These are phyloP conservation scores for Gonapodya sp. DNA, from an alignment of 192 early-diverging fungal species.

Conservation along the genomic window DNA sequence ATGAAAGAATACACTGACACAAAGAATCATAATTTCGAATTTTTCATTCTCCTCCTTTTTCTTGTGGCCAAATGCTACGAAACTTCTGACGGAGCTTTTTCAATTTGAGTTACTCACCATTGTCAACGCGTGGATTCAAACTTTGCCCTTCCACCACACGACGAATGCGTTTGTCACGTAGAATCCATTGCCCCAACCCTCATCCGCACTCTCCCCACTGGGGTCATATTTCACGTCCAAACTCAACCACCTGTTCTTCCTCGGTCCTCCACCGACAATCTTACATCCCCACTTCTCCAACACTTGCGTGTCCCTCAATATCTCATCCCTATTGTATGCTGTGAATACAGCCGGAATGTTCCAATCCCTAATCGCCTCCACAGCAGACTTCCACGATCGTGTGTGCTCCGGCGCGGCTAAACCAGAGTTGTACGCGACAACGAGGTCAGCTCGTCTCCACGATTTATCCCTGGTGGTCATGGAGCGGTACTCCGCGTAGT, in stretches of 20 bases:
- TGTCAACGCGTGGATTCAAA: too few relatives aligned
- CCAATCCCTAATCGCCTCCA: slow-evolving; percentile 1
- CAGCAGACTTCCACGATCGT: neutral
- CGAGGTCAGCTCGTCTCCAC: neutral
- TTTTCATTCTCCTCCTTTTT: too few relatives aligned
- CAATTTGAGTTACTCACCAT: too few relatives aligned
- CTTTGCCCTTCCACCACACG: slow-evolving; percentile 5
- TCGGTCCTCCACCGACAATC: neutral
- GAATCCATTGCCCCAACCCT: neutral
- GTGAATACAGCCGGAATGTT: neutral
- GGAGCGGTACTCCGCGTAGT: slow-evolving; percentile 5
- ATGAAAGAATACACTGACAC: too few relatives aligned
- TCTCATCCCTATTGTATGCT: slow-evolving; percentile 10
- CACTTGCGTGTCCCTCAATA: neutral
- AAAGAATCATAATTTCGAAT: too few relatives aligned
- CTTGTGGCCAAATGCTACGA: too few relatives aligned
- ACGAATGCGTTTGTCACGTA: neutral
- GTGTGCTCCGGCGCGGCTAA: neutral
- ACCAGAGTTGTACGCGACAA: neutral
- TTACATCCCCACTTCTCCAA: neutral
- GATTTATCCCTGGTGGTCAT: neutral
- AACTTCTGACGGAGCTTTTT: too few relatives aligned
- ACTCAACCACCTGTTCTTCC: slow-evolving; percentile 8
- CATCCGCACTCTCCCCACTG: slow-evolving; percentile 6
- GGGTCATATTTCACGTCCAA: neutral